These are phyloP conservation scores for Auriscalpium orientale DNA, from an alignment of 768 basidiomycete species.

Conservation along the genomic window DNA sequence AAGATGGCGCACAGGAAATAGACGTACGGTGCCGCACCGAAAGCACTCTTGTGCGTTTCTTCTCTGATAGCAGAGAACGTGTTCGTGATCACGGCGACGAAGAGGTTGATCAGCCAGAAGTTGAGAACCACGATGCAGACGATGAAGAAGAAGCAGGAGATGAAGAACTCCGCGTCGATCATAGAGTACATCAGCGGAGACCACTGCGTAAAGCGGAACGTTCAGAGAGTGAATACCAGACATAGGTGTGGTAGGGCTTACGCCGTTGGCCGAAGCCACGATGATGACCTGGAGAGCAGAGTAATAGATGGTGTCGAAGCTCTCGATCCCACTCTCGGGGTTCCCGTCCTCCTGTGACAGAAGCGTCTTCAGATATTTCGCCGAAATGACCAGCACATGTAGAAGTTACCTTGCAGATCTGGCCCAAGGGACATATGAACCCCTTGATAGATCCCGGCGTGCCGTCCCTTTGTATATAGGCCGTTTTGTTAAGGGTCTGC, in stretches of 20 bases:
- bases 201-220: conserved; percentile 41
- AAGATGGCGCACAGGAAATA: background rate
- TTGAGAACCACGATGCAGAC: conserved; percentile 79
- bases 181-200: conserved; percentile 76
- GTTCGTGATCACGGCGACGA: conserved; percentile 94
- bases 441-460: conserved; percentile 51
- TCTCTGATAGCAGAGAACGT: conserved; percentile 83
- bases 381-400: background rate
- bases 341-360: conserved; percentile 51
- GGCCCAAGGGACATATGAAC: conserved; percentile 83
- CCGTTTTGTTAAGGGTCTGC: conserved; percentile 34
- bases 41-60: conserved; percentile 86
- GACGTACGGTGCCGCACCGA: conserved; percentile 71
- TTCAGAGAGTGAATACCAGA: background rate
- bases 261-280: conserved; percentile 71
- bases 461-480: conserved; percentile 36
- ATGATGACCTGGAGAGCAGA: conserved; percentile 79
- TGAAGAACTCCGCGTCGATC: conserved; percentile 85
- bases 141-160: conserved; percentile 86
- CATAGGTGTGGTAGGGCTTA: conserved; percentile 27
- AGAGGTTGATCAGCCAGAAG: conserved; percentile 89
- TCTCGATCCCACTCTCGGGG: conserved; percentile 56
- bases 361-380: background rate
- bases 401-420: conserved; percentile 61
- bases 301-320: conserved; percentile 85